Percentiles rank a stretch among this genome's conserved stretches.
Conservation (phyloP, 2,329 filamentous ascomycete genomes). For the Aspergillus sergii region DNA sequence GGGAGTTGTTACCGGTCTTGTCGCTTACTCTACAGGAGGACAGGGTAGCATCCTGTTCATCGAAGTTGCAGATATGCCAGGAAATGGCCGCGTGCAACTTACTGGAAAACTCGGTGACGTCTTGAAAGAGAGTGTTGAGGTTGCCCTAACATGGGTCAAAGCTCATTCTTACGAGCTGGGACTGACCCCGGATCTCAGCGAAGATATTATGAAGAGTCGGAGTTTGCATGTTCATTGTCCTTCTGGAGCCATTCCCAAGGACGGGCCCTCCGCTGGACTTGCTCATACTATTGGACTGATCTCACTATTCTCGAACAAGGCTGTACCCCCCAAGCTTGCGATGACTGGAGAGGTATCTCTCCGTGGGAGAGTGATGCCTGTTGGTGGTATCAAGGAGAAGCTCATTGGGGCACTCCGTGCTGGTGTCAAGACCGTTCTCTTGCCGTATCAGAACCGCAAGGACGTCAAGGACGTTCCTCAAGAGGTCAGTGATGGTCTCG, state of each 20-base stretch:
- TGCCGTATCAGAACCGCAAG: constrained; percentile 87
- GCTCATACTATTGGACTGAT: constrained; percentile 93
- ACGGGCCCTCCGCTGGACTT: constrained; percentile 80
- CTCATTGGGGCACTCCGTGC: constrained; percentile 90
- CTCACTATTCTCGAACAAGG: constrained; percentile 81
- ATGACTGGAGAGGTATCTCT: constrained; percentile 88
- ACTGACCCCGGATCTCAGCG: constrained; percentile 74
- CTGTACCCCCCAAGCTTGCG: constrained; percentile 86
- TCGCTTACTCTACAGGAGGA: constrained; percentile 89
- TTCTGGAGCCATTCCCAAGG: constrained; percentile 91
- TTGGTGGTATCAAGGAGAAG: constrained; percentile 98
- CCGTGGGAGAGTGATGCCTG: constrained; percentile 85
- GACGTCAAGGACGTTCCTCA: constrained; percentile 87
- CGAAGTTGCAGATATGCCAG: constrained; percentile 96
- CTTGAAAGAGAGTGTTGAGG: constrained; percentile 94
- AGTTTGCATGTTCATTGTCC: constrained; percentile 97
- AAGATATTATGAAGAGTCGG: constrained; percentile 94
- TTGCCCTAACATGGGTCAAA: constrained; percentile 96
- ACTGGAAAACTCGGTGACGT: constrained; percentile 97
- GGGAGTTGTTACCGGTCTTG: constrained; percentile 92
- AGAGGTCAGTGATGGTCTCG: constrained; percentile 83
- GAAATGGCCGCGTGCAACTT: constrained; percentile 85
- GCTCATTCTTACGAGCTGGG: constrained; percentile 91
- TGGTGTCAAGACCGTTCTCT: constrained; percentile 88
- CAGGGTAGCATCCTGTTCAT: constrained; percentile 98